phyloP scores from a whole-genome alignment of 441 rosid species.

The Jatropha podagrica region DNA sequence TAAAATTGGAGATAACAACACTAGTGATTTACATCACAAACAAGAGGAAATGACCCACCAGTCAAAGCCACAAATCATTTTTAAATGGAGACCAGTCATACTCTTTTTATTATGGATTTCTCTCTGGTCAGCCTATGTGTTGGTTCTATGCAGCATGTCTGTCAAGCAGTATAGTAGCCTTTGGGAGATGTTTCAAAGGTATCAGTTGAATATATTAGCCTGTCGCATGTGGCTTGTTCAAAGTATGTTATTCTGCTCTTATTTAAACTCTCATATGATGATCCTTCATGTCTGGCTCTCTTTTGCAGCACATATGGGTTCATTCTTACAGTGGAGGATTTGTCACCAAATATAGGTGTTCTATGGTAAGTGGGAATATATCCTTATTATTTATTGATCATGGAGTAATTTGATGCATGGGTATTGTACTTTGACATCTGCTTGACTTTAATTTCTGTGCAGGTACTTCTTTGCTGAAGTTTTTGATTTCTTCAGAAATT shows the following conservation, averaged over 20 bases:
- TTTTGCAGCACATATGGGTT: constrained; percentile 86
- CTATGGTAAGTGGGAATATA: constrained; percentile 57
- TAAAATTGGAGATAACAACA: constrained; percentile 32
- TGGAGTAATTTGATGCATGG: constrained; percentile 13
- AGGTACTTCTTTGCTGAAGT: constrained; percentile 99
- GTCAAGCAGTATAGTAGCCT: constrained; percentile 69
- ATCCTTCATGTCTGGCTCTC: constrained; percentile 12
- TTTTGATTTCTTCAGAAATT: constrained; percentile 83
- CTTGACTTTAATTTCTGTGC: constrained; percentile 34
- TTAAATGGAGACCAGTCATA: constrained; percentile 59
- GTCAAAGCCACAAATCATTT: constrained; percentile 32
- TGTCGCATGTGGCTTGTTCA: constrained; percentile 7
- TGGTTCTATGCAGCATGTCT: constrained; percentile 65
- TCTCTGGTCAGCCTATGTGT: constrained; percentile 65
- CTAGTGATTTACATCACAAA: constrained; percentile 27
- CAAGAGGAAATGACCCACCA: constrained; percentile 25
- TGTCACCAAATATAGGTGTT: constrained; percentile 95
- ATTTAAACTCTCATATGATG: constrained; percentile 14
- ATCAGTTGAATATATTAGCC: constrained; percentile 20
- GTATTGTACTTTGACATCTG: constrained; percentile 12
- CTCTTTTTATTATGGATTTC: constrained; percentile 70
- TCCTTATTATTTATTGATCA: constrained; percentile 4
- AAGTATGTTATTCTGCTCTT: constrained; percentile 4
- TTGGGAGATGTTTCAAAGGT: constrained; percentile 88
- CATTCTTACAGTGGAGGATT: constrained; percentile 90